These are phyloP conservation scores for Trapa bicornis DNA, from an alignment of 345 rosid species.

Conservation along the genomic window DNA sequence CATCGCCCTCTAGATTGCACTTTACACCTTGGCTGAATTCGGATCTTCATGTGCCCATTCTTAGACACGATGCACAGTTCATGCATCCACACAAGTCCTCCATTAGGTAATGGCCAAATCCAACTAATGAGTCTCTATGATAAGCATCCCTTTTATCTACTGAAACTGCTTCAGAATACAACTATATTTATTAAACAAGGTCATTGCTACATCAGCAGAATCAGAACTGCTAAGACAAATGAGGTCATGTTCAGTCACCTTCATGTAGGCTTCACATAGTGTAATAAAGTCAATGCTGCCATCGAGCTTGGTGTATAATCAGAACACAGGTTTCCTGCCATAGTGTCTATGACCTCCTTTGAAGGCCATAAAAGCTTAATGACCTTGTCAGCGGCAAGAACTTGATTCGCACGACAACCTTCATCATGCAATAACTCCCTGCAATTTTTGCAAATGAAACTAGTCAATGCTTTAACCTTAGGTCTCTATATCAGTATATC, in stretches of 20 bases:
- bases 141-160: not conserved
- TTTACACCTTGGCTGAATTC: no score
- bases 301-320: slow-evolving; percentile 42
- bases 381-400: slow-evolving; percentile 46
- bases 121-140: not conserved
- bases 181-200: no score
- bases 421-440: slow-evolving; percentile 45
- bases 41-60: no score
- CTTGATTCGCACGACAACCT: slow-evolving; percentile 38
- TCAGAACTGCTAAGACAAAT: not conserved
- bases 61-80: no score
- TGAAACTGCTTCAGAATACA: not conserved
- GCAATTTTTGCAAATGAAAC: slow-evolving; percentile 13
- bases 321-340: slow-evolving; percentile 10
- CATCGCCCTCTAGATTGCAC: no score
- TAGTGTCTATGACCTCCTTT: slow-evolving; percentile 10
- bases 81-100: no score
- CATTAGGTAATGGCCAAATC: no score
- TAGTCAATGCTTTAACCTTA: not conserved
- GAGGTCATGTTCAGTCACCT: not conserved
- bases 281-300: slow-evolving; percentile 57
- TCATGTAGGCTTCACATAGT: slow-evolving; percentile 23
- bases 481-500: not conserved
- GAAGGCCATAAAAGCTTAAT: slow-evolving; percentile 43
- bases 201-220: not conserved